Evolutionary conservation across 352 stramenopile genomes (phyloP).

Genomic region (Blastocystis sp.): DNA sequence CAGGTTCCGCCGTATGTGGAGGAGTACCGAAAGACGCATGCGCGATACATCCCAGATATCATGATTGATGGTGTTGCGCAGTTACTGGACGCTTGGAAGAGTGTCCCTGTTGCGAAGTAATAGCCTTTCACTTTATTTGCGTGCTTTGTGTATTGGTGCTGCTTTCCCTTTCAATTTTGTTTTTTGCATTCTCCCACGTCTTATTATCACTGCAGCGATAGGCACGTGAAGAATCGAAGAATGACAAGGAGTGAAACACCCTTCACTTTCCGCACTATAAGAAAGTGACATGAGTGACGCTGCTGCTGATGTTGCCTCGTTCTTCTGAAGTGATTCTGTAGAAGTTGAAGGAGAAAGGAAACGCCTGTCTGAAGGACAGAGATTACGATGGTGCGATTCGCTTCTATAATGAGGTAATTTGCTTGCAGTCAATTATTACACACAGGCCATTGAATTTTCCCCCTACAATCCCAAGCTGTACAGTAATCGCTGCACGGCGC

Average conservation of each 20-base stretch:
- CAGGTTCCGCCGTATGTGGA: conserved; percentile 29
- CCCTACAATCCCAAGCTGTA: conserved; percentile 55
- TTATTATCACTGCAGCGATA: no score
- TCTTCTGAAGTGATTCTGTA: not conserved
- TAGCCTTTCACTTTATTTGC: conserved; percentile 1
- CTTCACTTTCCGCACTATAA: conserved; percentile 21
- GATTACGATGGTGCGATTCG: conserved; percentile 52
- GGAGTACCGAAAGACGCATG: conserved; percentile 42
- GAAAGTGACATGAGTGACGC: conserved; percentile 43
- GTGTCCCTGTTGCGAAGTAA: not conserved
- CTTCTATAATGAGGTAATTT: conserved; percentile 34
- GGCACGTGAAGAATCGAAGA: not conserved
- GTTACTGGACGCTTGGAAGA: conserved; percentile 50
- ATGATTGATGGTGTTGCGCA: conserved; percentile 28
- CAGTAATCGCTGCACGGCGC: conserved; percentile 69
- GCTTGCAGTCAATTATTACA: not conserved
- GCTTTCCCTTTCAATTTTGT: not conserved
- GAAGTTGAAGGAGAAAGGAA: conserved; percentile 49
- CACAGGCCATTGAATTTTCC: conserved; percentile 51
- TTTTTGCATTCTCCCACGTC: no score
- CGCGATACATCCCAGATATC: conserved; percentile 50
- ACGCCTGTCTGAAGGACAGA: conserved; percentile 15
- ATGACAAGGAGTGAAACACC: not conserved
- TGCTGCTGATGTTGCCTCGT: not conserved
- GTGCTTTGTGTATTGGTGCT: not conserved